Conservation (phyloP, 1,284 basidiomycete genomes). For the Lentinula novae-zelandiae region DNA sequence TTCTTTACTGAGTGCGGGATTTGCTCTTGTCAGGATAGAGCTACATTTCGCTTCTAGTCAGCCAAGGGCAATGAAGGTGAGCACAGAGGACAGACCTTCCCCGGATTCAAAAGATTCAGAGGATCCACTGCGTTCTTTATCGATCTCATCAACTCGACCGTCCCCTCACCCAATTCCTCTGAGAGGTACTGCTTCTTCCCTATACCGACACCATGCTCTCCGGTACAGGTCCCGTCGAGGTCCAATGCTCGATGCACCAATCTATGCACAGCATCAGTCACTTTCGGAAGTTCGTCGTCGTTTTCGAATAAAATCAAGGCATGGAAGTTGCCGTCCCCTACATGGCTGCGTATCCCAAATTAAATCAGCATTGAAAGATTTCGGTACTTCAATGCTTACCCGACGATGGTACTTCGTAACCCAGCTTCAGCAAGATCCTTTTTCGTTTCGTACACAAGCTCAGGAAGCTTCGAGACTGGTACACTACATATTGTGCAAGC, state of each 20-base stretch:
- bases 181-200: constrained; percentile 72
- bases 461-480: constrained; percentile 69
- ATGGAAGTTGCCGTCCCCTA: constrained; percentile 83
- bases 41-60: constrained; percentile 17
- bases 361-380: neutral
- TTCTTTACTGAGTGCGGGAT: neutral
- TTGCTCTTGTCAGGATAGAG: constrained; percentile 25
- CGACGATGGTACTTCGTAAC: constrained; percentile 71
- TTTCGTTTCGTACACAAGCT: constrained; percentile 72
- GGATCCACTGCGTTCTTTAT: constrained; percentile 79
- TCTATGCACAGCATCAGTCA: constrained; percentile 61
- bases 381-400: constrained; percentile 24
- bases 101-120: constrained; percentile 75
- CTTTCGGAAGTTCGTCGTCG: constrained; percentile 54
- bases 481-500: constrained; percentile 52
- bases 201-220: constrained; percentile 62
- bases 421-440: constrained; percentile 64
- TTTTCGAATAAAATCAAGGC: constrained; percentile 64
- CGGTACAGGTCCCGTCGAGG: constrained; percentile 73
- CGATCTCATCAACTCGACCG: constrained; percentile 76
- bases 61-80: neutral
- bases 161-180: constrained; percentile 74
- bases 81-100: constrained; percentile 50
- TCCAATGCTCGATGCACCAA: constrained; percentile 64
- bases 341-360: constrained; percentile 40